These are phyloP conservation scores for Nemania sp. DNA, from an alignment of 2,329 filamentous ascomycete genomes.

Conservation along the genomic window DNA sequence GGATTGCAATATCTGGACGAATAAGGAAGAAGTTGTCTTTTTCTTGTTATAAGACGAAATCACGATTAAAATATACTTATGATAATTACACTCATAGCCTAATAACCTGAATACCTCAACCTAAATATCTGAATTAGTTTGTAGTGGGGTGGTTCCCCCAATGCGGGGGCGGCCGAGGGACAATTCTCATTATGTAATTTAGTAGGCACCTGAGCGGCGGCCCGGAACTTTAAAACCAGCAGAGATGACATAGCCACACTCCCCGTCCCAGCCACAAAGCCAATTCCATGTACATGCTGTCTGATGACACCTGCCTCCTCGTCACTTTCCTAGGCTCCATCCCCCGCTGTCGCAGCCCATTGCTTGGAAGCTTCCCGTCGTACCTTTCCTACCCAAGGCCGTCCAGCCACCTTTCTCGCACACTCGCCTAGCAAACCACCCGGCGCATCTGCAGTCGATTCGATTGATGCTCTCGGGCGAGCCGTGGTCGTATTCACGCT, in stretches of 20 bases:
- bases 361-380: constrained; percentile 1
- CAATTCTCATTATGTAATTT: too few species aligned
- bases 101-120: too few species aligned
- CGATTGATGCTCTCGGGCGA: constrained; percentile 19
- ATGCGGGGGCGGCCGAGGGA: too few species aligned
- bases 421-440: background rate
- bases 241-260: constrained; percentile 19
- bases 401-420: background rate
- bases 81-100: too few species aligned
- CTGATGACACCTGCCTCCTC: constrained; percentile 23
- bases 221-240: too few species aligned
- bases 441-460: background rate
- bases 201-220: background rate
- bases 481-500: constrained; percentile 15
- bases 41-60: too few species aligned
- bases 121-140: too few species aligned
- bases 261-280: constrained; percentile 21
- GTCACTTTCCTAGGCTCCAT: constrained; percentile 14
- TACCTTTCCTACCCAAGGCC: background rate
- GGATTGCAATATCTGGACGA: too few species aligned
- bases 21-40: too few species aligned
- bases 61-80: too few species aligned
- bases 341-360: constrained; percentile 15
- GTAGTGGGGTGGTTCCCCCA: too few species aligned
- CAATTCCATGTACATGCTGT: background rate